Evolutionary conservation across 768 basidiomycete genomes (phyloP).

Genomic region (Hortiboletus campestris): DNA sequence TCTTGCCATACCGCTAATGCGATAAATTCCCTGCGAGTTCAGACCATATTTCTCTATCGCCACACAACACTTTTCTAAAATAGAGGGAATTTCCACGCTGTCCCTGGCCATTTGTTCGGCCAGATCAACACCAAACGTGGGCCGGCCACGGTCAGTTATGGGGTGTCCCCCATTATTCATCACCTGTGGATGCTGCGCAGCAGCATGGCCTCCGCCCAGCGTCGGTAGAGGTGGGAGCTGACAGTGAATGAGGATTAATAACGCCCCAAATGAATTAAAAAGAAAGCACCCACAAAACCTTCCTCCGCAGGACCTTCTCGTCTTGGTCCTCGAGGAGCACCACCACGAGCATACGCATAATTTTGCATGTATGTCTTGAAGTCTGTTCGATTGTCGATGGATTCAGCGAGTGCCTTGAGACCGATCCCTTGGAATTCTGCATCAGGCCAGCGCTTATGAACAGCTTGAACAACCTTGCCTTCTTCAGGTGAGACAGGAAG

Average conservation of each 20-base stretch:
- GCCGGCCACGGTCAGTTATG: constrained; percentile 57
- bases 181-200: constrained; percentile 25
- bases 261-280: background rate
- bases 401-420: constrained; percentile 82
- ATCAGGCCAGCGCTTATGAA: constrained; percentile 1
- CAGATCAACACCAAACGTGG: constrained; percentile 93
- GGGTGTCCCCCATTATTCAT: constrained; percentile 28
- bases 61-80: constrained; percentile 85
- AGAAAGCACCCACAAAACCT: constrained; percentile 74
- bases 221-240: constrained; percentile 65
- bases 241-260: constrained; percentile 2
- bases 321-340: constrained; percentile 65
- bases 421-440: constrained; percentile 49
- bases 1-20: constrained; percentile 88
- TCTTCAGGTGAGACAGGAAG: constrained; percentile 71
- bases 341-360: constrained; percentile 86
- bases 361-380: constrained; percentile 98
- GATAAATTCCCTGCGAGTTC: constrained; percentile 84
- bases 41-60: constrained; percentile 92
- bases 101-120: constrained; percentile 93
- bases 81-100: constrained; percentile 81
- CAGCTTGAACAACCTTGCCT: constrained; percentile 40
- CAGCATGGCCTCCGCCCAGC: constrained; percentile 32
- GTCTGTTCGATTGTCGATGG: constrained; percentile 91
- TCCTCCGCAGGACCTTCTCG: constrained; percentile 89